Conservation (phyloP, 345 rosid species). For the Murraya koenigii region DNA sequence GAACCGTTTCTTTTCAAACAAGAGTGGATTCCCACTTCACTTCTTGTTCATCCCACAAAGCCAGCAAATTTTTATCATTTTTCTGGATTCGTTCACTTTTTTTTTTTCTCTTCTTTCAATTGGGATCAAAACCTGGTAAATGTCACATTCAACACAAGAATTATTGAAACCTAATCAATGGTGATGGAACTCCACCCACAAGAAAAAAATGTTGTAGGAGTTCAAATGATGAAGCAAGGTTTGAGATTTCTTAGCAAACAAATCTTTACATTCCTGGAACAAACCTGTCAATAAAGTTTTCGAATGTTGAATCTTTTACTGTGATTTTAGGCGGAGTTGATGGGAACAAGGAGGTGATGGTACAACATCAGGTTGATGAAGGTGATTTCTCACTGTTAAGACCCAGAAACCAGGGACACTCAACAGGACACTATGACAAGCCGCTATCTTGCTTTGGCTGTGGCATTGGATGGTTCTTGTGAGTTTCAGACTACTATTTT, state of each 20-base stretch:
- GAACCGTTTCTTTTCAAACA: constrained; percentile 3
- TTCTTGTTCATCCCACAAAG: not conserved
- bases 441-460: constrained; percentile 34
- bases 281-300: not conserved
- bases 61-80: too few species aligned
- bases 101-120: not conserved
- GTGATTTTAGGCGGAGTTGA: constrained; percentile 7
- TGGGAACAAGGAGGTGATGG: not conserved
- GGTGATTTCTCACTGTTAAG: constrained; percentile 19
- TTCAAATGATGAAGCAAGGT: constrained; percentile 21
- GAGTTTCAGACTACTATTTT: not conserved
- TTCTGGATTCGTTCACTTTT: too few species aligned
- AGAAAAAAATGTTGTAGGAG: not conserved
- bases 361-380: not conserved
- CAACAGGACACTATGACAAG: constrained; percentile 5
- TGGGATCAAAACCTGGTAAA: not conserved
- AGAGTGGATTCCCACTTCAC: not conserved
- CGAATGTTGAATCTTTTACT: not conserved
- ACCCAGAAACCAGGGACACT: not conserved
- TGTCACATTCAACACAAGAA: not conserved
- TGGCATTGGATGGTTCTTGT: constrained; percentile 35
- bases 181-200: constrained; percentile 1
- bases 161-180: not conserved
- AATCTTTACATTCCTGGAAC: not conserved
- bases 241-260: not conserved